Conservation (phyloP, 768 basidiomycete genomes). For the Panellus pusillus region DNA sequence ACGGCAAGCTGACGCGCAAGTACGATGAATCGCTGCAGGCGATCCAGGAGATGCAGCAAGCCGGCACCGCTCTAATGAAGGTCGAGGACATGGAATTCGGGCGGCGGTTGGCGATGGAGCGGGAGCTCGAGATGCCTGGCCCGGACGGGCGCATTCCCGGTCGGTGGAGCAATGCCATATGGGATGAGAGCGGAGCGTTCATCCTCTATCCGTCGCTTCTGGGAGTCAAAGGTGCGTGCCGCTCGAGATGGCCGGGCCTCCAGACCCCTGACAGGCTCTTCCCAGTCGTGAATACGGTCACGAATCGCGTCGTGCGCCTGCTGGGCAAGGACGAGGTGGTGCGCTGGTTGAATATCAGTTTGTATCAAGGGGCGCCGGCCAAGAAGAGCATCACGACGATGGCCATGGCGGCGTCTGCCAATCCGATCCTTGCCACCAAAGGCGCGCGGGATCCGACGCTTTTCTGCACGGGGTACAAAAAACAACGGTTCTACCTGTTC, state of each 20-base stretch:
- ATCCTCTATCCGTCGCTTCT: constrained; percentile 90
- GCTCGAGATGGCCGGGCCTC: neutral
- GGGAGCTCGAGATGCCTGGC: constrained; percentile 84
- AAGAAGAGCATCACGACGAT: constrained; percentile 83
- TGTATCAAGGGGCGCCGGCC: constrained; percentile 93
- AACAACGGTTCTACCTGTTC: constrained; percentile 92
- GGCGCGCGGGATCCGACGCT: constrained; percentile 85
- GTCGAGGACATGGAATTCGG: constrained; percentile 99
- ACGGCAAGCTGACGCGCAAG: constrained; percentile 85
- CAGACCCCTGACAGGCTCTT: neutral
- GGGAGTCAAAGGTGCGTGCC: constrained; percentile 83
- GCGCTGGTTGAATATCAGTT: constrained; percentile 80
- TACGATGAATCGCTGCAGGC: constrained; percentile 94
- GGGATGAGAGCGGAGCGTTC: constrained; percentile 98
- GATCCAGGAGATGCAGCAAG: constrained; percentile 98
- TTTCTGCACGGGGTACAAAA: constrained; percentile 92
- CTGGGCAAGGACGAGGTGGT: constrained; percentile 94
- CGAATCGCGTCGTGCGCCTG: constrained; percentile 86
- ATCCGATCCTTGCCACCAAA: constrained; percentile 89
- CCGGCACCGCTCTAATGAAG: constrained; percentile 87
- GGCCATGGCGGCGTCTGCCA: constrained; percentile 94
- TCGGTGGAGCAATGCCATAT: constrained; percentile 86
- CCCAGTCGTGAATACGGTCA: constrained; percentile 89
- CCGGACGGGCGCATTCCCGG: constrained; percentile 74
- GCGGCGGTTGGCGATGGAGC: constrained; percentile 88